These are phyloP conservation scores for Pseudogymnoascus sp. DNA, from an alignment of 2,329 filamentous ascomycete species.

Conservation along the genomic window DNA sequence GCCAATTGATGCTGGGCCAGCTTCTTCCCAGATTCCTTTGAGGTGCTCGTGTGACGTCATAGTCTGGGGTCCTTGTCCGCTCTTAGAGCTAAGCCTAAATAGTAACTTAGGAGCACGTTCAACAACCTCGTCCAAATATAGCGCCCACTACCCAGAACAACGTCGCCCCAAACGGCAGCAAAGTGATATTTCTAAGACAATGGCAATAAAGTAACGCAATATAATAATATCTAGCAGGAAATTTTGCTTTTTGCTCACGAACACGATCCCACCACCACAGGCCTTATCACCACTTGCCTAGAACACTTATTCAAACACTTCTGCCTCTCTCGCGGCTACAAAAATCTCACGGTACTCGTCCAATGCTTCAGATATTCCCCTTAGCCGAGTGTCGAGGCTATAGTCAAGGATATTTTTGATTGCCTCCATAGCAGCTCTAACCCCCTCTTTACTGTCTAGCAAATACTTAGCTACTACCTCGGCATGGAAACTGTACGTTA, in stretches of 20 bases:
- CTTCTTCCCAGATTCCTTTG: background rate
- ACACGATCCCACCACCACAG: too few relatives aligned
- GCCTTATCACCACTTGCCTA: too few relatives aligned
- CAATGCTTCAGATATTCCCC: background rate
- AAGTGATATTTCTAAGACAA: too few relatives aligned
- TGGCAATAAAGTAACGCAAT: too few relatives aligned
- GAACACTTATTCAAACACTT: background rate
- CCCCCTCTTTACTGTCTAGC: background rate
- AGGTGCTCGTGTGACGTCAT: background rate
- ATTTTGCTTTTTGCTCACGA: too few relatives aligned
- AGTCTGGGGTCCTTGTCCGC: background rate
- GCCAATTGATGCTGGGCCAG: slow-evolving; percentile 4
- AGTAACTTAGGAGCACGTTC: background rate
- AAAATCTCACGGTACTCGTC: background rate
- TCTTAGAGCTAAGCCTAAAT: background rate
- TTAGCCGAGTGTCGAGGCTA: background rate
- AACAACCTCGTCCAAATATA: slow-evolving; percentile 28
- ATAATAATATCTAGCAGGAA: too few relatives aligned
- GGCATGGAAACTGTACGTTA: background rate
- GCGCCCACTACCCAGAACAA: background rate
- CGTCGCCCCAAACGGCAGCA: background rate
- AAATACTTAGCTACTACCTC: background rate
- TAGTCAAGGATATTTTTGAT: background rate
- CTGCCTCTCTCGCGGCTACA: background rate
- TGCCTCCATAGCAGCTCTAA: background rate